phyloP scores from a whole-genome alignment of 179 eudicot genomes.

The Carnegiea gigantea region DNA sequence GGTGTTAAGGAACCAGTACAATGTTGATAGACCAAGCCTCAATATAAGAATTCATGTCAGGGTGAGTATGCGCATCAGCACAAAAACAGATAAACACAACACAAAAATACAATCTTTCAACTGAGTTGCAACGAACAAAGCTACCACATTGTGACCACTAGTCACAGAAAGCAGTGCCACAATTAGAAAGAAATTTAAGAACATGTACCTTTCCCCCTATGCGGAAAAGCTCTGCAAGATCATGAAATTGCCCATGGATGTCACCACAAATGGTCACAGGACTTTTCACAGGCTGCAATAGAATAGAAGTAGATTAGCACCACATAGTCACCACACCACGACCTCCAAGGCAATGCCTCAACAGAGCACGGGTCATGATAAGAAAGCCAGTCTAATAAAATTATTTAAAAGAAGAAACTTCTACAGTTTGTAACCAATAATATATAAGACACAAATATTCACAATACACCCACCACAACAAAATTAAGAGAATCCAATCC shows the following conservation, averaged over 20 bases:
- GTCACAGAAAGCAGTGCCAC: slow-evolving; percentile 1
- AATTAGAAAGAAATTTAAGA: neutral
- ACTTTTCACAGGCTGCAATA: slow-evolving; percentile 86
- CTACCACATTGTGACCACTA: neutral
- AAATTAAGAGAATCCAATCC: neutral
- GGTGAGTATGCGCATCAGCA: neutral
- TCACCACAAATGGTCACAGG: slow-evolving; percentile 98
- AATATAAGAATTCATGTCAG: neutral
- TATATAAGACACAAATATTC: too few species aligned
- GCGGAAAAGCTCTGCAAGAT: slow-evolving; percentile 92
- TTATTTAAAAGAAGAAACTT: neutral
- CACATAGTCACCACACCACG: neutral
- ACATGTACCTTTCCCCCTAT: slow-evolving; percentile 87
- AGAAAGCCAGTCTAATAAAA: neutral
- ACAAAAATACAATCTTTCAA: neutral
- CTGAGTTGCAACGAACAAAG: too few species aligned
- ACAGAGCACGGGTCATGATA: neutral
- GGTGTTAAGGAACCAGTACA: neutral
- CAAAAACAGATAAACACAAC: neutral
- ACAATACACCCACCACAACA: neutral
- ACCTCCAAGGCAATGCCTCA: neutral
- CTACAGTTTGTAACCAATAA: neutral
- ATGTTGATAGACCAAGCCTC: too few species aligned
- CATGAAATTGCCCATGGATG: slow-evolving; percentile 94
- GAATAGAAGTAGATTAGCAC: slow-evolving; percentile 7